phyloP scores from a whole-genome alignment of 495 filamentous ascomycete genomes.

The Talaromyces thailandensis region DNA sequence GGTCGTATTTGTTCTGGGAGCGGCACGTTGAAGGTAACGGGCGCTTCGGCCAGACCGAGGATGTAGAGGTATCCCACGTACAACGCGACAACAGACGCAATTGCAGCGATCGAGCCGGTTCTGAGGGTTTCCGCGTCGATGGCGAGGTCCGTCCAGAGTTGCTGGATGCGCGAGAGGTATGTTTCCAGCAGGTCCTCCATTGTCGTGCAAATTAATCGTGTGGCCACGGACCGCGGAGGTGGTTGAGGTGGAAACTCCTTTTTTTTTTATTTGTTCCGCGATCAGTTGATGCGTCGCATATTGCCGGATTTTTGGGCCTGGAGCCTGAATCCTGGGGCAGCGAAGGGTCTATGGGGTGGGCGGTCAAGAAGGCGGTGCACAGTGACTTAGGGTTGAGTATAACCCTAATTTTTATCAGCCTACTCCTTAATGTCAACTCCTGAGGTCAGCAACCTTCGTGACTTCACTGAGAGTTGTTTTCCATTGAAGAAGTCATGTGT shows the following conservation, averaged over 20 bases:
- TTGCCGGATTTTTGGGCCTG: background rate
- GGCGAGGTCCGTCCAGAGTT: constrained; percentile 14
- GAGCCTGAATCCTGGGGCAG: too few relatives aligned
- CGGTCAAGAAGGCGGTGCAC: too few relatives aligned
- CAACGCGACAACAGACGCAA: constrained; percentile 24
- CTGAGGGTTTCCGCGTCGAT: constrained; percentile 14
- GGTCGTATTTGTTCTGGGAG: constrained; percentile 47
- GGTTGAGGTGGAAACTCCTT: background rate
- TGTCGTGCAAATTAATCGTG: background rate
- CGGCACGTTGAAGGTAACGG: constrained; percentile 48
- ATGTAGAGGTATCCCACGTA: constrained; percentile 30
- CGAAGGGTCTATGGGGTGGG: too few relatives aligned
- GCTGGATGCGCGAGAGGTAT: constrained; percentile 18
- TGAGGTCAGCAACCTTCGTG: too few relatives aligned
- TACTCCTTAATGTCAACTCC: too few relatives aligned
- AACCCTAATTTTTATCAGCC: too few relatives aligned
- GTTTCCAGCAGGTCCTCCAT: background rate
- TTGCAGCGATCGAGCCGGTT: constrained; percentile 7
- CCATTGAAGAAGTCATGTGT: too few relatives aligned
- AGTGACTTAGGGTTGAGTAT: too few relatives aligned
- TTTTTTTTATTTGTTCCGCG: background rate
- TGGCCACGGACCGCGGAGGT: background rate
- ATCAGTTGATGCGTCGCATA: background rate
- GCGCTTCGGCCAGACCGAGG: constrained; percentile 31
- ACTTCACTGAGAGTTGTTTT: too few relatives aligned